Evolutionary conservation across 768 basidiomycete genomes (phyloP).

Genomic region (Daedaleopsis nitida): DNA sequence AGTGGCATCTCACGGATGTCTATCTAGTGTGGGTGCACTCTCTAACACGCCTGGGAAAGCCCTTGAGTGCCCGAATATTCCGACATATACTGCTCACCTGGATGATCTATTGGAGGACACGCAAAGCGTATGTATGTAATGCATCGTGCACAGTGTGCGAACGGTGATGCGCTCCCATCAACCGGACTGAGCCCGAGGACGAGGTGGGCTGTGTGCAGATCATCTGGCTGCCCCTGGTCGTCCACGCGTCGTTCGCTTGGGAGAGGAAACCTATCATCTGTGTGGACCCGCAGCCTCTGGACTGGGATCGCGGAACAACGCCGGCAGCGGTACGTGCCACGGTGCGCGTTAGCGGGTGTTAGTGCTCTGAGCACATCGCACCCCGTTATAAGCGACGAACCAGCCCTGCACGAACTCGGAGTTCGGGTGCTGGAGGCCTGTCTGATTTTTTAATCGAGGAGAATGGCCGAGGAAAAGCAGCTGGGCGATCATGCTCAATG

Average conservation of each 20-base stretch:
- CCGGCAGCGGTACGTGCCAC: background rate
- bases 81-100: no score
- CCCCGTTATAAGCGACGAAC: slow-evolving; percentile 17
- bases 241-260: background rate
- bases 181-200: background rate
- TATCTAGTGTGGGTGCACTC: background rate
- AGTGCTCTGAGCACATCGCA: slow-evolving; percentile 7
- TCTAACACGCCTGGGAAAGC: background rate
- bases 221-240: no score
- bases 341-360: background rate
- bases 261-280: no score
- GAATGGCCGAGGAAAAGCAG: no score
- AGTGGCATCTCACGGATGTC: background rate
- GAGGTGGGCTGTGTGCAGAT: no score
- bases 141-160: no score
- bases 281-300: no score
- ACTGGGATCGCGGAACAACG: slow-evolving; percentile 10
- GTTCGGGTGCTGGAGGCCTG: background rate
- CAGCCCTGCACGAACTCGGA: background rate
- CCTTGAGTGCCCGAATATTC: background rate
- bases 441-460: no score
- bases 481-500: no score
- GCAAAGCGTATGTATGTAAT: no score
- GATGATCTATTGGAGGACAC: no score
- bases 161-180: background rate